Evolutionary conservation across 2,329 filamentous ascomycete species (phyloP).

Genomic region (Tolypocladium cylindrosporum): DNA sequence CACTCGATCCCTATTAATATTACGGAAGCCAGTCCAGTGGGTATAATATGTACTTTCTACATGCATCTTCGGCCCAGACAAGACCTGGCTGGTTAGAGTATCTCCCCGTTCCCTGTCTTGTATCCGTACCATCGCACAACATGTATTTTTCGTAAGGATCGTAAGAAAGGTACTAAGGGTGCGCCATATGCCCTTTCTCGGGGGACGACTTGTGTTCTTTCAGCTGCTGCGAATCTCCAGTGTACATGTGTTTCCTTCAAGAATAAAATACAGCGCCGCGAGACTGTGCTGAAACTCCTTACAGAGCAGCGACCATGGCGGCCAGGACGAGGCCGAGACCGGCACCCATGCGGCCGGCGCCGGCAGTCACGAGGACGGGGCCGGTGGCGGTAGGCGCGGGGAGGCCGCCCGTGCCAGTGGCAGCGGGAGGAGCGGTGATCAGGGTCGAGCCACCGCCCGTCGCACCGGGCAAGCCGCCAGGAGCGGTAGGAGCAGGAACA

Average conservation of each 20-base stretch:
- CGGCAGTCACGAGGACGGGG: conserved; percentile 26
- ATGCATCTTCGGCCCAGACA: conserved; percentile 16
- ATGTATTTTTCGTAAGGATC: conserved; percentile 42
- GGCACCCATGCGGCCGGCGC: conserved; percentile 27
- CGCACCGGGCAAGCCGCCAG: conserved; percentile 3
- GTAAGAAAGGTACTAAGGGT: conserved; percentile 38
- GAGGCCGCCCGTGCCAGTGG: conserved; percentile 22
- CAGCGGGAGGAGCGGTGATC: conserved; percentile 2
- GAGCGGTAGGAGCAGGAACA: conserved; percentile 7
- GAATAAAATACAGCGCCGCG: conserved; percentile 2
- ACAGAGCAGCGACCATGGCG: conserved; percentile 35
- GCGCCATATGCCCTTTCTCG: background rate
- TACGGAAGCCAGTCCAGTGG: conserved; percentile 22
- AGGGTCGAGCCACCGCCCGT: conserved; percentile 6
- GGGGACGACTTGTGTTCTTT: conserved; percentile 7
- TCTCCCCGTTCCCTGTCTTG: conserved; percentile 8
- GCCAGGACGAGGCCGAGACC: conserved; percentile 36
- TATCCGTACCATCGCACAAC: conserved; percentile 16
- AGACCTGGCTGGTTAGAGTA: conserved; percentile 8
- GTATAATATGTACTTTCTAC: conserved; percentile 16
- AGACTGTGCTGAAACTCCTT: conserved; percentile 14
- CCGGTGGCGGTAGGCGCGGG: conserved; percentile 23
- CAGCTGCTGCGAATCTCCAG: background rate
- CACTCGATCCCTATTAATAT: conserved; percentile 19
- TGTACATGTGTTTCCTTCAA: background rate